Evolutionary conservation across 192 early-diverging fungal species (phyloP).

Genomic region (Coemansia sp.): DNA sequence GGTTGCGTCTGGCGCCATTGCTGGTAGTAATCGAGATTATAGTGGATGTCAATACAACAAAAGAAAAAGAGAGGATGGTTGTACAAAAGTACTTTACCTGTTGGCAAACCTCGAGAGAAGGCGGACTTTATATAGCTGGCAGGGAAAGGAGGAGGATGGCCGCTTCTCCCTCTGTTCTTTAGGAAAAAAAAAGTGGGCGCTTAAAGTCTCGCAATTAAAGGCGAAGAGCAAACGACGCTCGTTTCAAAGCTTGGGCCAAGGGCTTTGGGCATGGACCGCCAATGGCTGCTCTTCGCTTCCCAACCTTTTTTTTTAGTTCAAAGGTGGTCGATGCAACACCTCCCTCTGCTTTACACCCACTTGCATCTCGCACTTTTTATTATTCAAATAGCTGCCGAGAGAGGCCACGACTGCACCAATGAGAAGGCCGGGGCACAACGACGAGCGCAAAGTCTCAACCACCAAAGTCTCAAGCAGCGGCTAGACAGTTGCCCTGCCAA

Average conservation of each 20-base stretch:
- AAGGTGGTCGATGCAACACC: background rate
- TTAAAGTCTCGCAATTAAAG: background rate
- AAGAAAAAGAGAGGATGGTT: no score
- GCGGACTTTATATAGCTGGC: background rate
- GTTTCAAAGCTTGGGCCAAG: background rate
- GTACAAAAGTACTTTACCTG: no score
- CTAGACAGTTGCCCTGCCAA: conserved; percentile 8
- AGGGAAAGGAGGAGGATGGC: background rate
- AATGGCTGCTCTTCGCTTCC: no score
- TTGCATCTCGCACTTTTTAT: background rate
- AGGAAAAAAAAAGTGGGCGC: background rate
- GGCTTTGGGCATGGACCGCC: background rate
- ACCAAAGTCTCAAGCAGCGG: background rate
- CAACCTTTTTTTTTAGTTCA: background rate
- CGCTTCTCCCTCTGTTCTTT: background rate
- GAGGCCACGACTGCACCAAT: background rate
- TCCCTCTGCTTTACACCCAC: background rate
- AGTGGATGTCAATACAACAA: no score
- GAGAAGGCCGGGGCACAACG: background rate
- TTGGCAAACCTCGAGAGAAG: no score
- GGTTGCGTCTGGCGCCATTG: no score
- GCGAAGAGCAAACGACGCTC: background rate
- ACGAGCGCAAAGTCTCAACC: background rate
- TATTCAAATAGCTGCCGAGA: background rate
- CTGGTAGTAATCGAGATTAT: no score